Evolutionary conservation across 805 yeast species (phyloP), one percentile per base, ranked within the genome.

Genomic region (Candida ortonii): DNA sequence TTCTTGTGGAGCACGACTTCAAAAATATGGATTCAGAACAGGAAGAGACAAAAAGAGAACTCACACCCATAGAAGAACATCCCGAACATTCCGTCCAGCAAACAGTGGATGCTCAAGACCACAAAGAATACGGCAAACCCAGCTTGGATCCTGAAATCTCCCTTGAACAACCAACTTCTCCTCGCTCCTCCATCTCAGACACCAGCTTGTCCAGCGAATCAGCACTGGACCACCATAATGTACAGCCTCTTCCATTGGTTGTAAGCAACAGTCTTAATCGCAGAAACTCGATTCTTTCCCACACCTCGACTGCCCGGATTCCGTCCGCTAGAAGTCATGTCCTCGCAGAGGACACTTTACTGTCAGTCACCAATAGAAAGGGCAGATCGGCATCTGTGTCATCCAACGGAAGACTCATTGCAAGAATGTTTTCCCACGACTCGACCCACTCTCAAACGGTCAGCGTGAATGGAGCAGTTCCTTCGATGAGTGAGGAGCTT

Each of bases 1-100:
- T 64, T 41, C 50, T 76, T 30, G 64, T 73, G 15, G 71, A 68
- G 39, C 64, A 64, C 62, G 81, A 76, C 51, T 76, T 75, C 54
- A 68, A 61, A 20, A 22, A 34, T 13, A 39, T 22, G 4, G 43
- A 36, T 11, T 33, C 33, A 7, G 41, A 43, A 15, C 38, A 33
- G 10, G 34, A 34, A 6, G 39, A 28, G 23, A 15, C 20, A 7
- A n/a, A n/a, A 4, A 14, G 10, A 13, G 25, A 16, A 3, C 20
- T 13, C 4, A 22, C 26, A 12, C 33, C n/a, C 11, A 24, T 22
- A 18, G 41, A 36, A 4, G 30, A 25, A 12, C 21, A 29, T 23
- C 17, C 28, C 12, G 20, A 17, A 9, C 16, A 9, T 8, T 19
- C 22, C 3, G 17, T 10, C 6, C 11, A 17, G 18, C 30, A n/a